These are phyloP conservation scores for Coemansia sp. DNA, from an alignment of 192 early-diverging fungal genomes.

Conservation along the genomic window DNA sequence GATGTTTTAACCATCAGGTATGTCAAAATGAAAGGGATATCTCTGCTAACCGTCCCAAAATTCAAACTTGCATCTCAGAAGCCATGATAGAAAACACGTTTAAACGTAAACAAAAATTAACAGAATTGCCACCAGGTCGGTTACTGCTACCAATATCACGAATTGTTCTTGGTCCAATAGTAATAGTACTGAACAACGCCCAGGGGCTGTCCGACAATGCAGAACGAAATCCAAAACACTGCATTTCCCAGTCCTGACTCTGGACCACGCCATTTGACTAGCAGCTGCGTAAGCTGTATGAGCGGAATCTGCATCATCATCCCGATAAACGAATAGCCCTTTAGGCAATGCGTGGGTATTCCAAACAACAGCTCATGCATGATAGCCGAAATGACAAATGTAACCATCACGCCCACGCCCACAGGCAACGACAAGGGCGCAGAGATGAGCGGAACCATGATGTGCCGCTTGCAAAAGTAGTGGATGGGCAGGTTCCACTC, in stretches of 20 bases:
- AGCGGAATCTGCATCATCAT: slow-evolving; percentile 80
- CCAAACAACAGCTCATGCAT: slow-evolving; percentile 87
- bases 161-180: slow-evolving; percentile 60
- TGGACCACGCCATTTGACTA: slow-evolving; percentile 68
- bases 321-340: slow-evolving; percentile 79
- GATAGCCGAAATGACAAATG: slow-evolving; percentile 81
- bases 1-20: too few relatives aligned
- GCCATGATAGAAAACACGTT: not conserved
- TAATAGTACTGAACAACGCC: slow-evolving; percentile 74
- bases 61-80: too few relatives aligned
- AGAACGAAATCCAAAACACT: slow-evolving; percentile 81
- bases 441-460: slow-evolving; percentile 78
- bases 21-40: too few relatives aligned
- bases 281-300: slow-evolving; percentile 65
- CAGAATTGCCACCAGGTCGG: too few relatives aligned
- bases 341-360: slow-evolving; percentile 76
- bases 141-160: slow-evolving; percentile 18
- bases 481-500: slow-evolving; percentile 91
- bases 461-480: slow-evolving; percentile 83
- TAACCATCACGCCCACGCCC: slow-evolving; percentile 58
- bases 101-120: slow-evolving; percentile 3
- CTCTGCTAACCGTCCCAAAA: too few relatives aligned
- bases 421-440: slow-evolving; percentile 60
- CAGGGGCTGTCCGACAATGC: slow-evolving; percentile 76
- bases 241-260: slow-evolving; percentile 72